These are phyloP conservation scores for Lanmaoa rubissima DNA, from an alignment of 768 basidiomycete genomes.

Conservation along the genomic window DNA sequence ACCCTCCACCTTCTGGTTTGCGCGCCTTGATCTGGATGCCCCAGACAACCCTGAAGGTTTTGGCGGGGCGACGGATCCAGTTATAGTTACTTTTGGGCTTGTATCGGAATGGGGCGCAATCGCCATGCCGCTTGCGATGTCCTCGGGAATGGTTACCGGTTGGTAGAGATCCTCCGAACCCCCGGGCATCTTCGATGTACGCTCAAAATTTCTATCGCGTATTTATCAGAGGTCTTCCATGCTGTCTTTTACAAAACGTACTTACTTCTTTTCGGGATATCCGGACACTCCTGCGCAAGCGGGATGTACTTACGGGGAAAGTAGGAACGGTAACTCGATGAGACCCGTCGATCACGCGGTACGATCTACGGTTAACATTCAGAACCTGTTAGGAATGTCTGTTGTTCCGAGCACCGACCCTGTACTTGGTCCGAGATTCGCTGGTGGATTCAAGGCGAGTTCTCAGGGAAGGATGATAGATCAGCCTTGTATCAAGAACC, in stretches of 20 bases:
- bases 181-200: slow-evolving; percentile 16
- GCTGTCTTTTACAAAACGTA: slow-evolving; percentile 3
- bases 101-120: slow-evolving; percentile 3
- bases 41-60: slow-evolving; percentile 15
- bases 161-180: slow-evolving; percentile 17
- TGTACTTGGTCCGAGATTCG: slow-evolving; percentile 4
- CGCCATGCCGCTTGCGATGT: slow-evolving; percentile 11
- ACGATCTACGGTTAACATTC: background rate
- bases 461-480: background rate
- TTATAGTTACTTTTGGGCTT: background rate
- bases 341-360: slow-evolving; percentile 1
- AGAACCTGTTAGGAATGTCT: background rate
- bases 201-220: slow-evolving; percentile 10
- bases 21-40: slow-evolving; percentile 16
- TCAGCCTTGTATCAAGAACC: background rate
- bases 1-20: background rate
- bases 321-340: background rate
- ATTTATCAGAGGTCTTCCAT: slow-evolving; percentile 23
- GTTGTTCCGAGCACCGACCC: slow-evolving; percentile 1
- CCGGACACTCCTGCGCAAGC: background rate
- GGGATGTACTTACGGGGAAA: slow-evolving; percentile 1
- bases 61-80: slow-evolving; percentile 14
- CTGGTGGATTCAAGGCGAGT: too few species aligned
- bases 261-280: slow-evolving; percentile 16
- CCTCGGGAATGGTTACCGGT: slow-evolving; percentile 16